Percentiles rank a stretch among this genome's conserved stretches.
Evolutionary conservation across 2,329 filamentous ascomycete genomes (phyloP).

Genomic region (Rachicladosporium sp.): DNA sequence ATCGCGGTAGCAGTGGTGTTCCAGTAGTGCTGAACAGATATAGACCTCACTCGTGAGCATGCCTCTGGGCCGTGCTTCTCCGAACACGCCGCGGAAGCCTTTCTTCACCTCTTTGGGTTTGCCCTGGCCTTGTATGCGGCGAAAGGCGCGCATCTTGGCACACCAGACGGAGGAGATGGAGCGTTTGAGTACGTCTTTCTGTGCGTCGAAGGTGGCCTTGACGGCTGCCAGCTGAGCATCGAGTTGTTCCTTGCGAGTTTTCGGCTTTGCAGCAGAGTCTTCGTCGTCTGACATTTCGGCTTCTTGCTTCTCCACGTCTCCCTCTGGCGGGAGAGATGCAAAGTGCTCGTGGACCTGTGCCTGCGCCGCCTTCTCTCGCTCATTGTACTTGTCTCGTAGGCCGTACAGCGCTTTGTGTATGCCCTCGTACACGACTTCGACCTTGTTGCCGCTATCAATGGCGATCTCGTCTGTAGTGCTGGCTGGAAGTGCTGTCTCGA

Average conservation of each 20-base stretch:
- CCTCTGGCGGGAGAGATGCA: conserved; percentile 32
- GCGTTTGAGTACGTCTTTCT: conserved; percentile 64
- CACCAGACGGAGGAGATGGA: conserved; percentile 94
- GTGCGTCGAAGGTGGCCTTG: conserved; percentile 55
- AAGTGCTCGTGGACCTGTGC: conserved; percentile 44
- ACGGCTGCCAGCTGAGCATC: conserved; percentile 44
- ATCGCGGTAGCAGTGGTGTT: conserved; percentile 93
- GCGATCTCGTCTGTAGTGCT: conserved; percentile 57
- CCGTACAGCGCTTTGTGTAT: conserved; percentile 81
- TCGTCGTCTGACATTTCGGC: conserved; percentile 40
- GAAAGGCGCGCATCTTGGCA: conserved; percentile 83
- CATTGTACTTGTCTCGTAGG: conserved; percentile 59
- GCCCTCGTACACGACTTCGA: conserved; percentile 72
- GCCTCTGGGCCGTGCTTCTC: conserved; percentile 74
- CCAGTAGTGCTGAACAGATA: conserved; percentile 80
- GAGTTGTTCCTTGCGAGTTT: conserved; percentile 39
- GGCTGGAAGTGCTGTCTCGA: conserved; percentile 65
- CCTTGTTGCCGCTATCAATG: conserved; percentile 53
- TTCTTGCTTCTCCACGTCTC: conserved; percentile 27
- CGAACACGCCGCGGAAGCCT: conserved; percentile 79
- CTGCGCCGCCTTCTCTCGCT: conserved; percentile 51
- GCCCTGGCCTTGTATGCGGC: conserved; percentile 77
- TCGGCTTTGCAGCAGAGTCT: conserved; percentile 39
- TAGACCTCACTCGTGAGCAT: conserved; percentile 91
- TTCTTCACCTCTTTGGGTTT: conserved; percentile 41